A percentile compares a stretch with the other conserved stretches of the same genome.
Evolutionary conservation across 148 eudicot genomes (phyloP).

Genomic region (Diospyros kaki): DNA sequence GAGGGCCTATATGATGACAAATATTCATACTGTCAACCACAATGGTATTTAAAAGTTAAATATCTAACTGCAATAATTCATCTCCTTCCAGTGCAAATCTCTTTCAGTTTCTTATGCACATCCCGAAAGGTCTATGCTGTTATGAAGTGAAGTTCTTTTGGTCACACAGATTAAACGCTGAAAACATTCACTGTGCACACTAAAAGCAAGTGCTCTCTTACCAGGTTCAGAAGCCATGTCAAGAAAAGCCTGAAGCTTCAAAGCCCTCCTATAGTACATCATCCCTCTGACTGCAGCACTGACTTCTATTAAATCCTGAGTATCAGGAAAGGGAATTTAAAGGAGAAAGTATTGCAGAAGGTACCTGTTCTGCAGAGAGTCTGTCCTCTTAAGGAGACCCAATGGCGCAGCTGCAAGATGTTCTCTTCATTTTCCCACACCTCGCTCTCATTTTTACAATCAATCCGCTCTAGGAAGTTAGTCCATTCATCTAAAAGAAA

Average conservation of each 20-base stretch:
- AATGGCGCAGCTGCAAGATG: constrained; percentile 70
- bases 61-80: constrained; percentile 5
- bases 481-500: constrained; percentile 69
- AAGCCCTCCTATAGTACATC: constrained; percentile 87
- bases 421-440: constrained; percentile 64
- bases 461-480: constrained; percentile 61
- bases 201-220: constrained; percentile 16
- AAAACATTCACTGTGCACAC: neutral
- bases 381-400: constrained; percentile 86
- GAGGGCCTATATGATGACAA: neutral
- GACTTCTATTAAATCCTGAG: constrained; percentile 9
- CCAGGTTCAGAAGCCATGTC: constrained; percentile 67
- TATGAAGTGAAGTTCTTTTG: neutral
- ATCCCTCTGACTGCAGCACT: constrained; percentile 65
- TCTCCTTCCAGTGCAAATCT: neutral
- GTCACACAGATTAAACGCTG: constrained; percentile 3
- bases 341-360: constrained; percentile 2
- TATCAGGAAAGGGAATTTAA: neutral
- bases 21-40: neutral
- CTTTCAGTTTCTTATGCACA: neutral
- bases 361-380: constrained; percentile 76
- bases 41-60: neutral
- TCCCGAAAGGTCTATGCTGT: neutral
- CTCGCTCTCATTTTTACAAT: constrained; percentile 54
- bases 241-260: constrained; percentile 83